Conservation (phyloP, 2,329 filamentous ascomycete species). For the Lasiodiplodia sp. region DNA sequence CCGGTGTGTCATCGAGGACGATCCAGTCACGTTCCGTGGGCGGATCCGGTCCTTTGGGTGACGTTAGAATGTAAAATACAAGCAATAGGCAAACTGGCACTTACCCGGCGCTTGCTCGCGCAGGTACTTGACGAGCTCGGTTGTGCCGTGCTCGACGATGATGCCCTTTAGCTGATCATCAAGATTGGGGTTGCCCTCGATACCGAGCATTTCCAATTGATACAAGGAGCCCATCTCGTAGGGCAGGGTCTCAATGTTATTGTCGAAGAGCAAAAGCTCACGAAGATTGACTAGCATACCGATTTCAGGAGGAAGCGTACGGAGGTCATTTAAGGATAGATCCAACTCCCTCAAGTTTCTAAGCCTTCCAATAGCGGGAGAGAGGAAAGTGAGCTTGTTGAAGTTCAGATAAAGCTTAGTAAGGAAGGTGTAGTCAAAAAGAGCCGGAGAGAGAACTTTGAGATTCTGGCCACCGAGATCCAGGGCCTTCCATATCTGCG, state of each 20-base stretch:
- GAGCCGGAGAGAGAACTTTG: constrained; percentile 76
- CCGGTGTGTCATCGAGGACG: constrained; percentile 68
- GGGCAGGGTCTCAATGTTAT: constrained; percentile 81
- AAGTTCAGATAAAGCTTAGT: constrained; percentile 92
- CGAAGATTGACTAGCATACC: constrained; percentile 96
- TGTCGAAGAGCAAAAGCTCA: constrained; percentile 87
- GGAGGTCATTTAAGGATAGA: constrained; percentile 85
- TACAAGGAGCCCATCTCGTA: constrained; percentile 89
- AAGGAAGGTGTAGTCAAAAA: constrained; percentile 88
- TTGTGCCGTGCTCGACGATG: constrained; percentile 86
- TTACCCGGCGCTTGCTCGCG: constrained; percentile 85
- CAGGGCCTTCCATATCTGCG: constrained; percentile 88
- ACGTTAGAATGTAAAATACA: not conserved
- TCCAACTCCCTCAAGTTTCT: constrained; percentile 84
- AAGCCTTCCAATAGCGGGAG: constrained; percentile 80
- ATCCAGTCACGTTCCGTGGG: constrained; percentile 80
- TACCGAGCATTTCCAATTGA: constrained; percentile 85
- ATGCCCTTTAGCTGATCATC: constrained; percentile 78
- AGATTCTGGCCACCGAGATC: constrained; percentile 97
- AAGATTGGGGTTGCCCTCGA: constrained; percentile 89
- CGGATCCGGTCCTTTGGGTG: constrained; percentile 71
- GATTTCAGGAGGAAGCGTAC: constrained; percentile 83
- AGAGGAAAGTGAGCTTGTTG: constrained; percentile 85
- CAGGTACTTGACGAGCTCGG: constrained; percentile 80
- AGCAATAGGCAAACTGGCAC: constrained; percentile 45